A percentile compares a stretch with the other conserved stretches of the same genome.
Conservation (phyloP, 768 basidiomycete genomes). For the Clavulina sp. region DNA sequence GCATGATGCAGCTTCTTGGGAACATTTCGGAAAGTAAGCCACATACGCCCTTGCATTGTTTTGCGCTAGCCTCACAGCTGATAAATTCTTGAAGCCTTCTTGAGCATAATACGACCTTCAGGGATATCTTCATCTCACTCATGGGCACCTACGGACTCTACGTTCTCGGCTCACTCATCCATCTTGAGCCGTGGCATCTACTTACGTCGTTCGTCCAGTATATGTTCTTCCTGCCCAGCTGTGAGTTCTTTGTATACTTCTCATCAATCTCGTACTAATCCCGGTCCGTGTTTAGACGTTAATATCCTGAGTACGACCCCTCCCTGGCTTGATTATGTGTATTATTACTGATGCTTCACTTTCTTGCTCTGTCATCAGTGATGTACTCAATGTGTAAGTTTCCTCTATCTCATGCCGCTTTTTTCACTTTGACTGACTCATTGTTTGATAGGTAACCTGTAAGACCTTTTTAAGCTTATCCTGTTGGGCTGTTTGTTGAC, state of each 20-base stretch:
- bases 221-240: slow-evolving; percentile 71
- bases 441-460: not conserved
- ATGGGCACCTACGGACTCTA: slow-evolving; percentile 37
- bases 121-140: slow-evolving; percentile 52
- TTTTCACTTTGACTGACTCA: not conserved
- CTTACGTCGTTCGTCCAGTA: slow-evolving; percentile 79
- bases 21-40: slow-evolving; percentile 47
- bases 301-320: slow-evolving; percentile 52
- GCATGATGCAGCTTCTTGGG: slow-evolving; percentile 58
- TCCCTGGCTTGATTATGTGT: slow-evolving; percentile 9
- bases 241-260: slow-evolving; percentile 18
- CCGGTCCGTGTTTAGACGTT: slow-evolving; percentile 28
- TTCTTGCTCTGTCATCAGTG: slow-evolving; percentile 25
- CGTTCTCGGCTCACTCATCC: slow-evolving; percentile 71
- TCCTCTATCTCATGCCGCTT: not conserved
- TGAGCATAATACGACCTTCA: slow-evolving; percentile 43
- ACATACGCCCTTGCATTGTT: not conserved
- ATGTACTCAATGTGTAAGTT: slow-evolving; percentile 77
- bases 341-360: not conserved
- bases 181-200: slow-evolving; percentile 95
- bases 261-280: not conserved
- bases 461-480: not conserved
- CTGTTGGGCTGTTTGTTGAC: not conserved
- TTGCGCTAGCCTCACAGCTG: slow-evolving; percentile 12
- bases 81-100: slow-evolving; percentile 23